phyloP scores from a whole-genome alignment of 2,329 filamentous ascomycete species.

The Penicillium sp. region DNA sequence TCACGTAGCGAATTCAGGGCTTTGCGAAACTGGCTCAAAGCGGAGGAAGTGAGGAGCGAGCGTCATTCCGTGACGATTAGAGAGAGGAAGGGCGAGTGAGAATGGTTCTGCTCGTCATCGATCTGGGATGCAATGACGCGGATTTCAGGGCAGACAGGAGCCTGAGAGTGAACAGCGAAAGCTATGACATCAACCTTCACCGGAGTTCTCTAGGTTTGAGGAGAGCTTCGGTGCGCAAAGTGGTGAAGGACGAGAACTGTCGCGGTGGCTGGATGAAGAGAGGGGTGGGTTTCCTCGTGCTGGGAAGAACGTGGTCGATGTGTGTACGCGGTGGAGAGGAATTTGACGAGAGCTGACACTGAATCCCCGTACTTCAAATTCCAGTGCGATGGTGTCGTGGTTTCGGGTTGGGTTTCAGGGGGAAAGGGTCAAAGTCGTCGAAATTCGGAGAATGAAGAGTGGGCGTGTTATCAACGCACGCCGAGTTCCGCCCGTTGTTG shows the following conservation, averaged over 20 bases:
- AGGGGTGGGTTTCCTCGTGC: conserved; percentile 1
- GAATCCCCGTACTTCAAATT: no score
- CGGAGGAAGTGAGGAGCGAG: conserved; percentile 13
- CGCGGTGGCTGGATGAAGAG: background rate
- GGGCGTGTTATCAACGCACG: no score
- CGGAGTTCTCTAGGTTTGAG: background rate
- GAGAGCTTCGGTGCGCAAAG: background rate
- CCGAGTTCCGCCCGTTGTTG: no score
- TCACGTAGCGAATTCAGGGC: conserved; percentile 1
- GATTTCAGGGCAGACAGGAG: no score
- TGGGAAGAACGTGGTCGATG: conserved; percentile 1
- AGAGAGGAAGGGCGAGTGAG: background rate
- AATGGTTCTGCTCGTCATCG: no score
- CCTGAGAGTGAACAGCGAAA: background rate
- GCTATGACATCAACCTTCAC: background rate
- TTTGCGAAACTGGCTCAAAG: background rate
- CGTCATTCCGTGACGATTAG: conserved; percentile 27
- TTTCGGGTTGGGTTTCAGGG: no score
- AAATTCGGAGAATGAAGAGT: no score
- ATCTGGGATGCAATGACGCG: no score
- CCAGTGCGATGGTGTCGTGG: no score
- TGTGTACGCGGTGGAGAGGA: conserved; percentile 2
- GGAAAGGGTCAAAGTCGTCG: no score
- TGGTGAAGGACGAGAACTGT: background rate
- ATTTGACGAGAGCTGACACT: no score